Evolutionary conservation across 2,329 filamentous ascomycete species (phyloP), one percentile per base, ranked within the genome.

Genomic region (Blumeriella jaapii): DNA sequence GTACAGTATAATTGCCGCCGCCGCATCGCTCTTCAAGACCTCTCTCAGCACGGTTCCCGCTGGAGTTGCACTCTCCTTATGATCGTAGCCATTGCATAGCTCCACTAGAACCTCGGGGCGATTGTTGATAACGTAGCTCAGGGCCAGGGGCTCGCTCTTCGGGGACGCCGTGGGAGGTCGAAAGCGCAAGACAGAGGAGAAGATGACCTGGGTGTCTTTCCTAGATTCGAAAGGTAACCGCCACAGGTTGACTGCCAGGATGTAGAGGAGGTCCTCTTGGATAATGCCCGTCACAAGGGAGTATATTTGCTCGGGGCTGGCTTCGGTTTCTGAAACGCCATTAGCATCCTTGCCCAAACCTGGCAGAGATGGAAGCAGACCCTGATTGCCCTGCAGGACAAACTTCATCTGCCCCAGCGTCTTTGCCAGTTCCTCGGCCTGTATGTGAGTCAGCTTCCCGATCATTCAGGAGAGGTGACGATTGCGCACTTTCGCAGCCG

Each of bases 141-240:
- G 69, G 16, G 91, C 86, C 32, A 87, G 74, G 0, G 86, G 85
- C 43, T 93, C 84, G 47, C 69, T 72, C 52, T 77, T 75, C 9
- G 71, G 67, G 13, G 78, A 74, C 2, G 71, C 72, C 27, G 71
- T 73, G 8, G 74, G 67, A 5, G 81, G 81, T 45, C 83, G 82
- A 66, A 91, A 95, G 47, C 87, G 83, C 57, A 95, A 85, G 48
- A 93, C 82, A 58, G 89, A 91, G 25, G 86, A 94, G 63, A 96
- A 91, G 56, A 95, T 91, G 44, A 91, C 83, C 58, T 95, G 89
- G 9, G 84, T 83, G 55, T 95, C 89, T 65, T 95, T 96, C 54
- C 89, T 79, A 23, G 87, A 84, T 64, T 98, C 91, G 64, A 98
- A 98, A 0, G 89, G 86, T 4, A 98, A 71, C 33, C 79, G 74